Evolutionary conservation across 768 basidiomycete genomes (phyloP).

Genomic region (Xerocomus potaroensis): DNA sequence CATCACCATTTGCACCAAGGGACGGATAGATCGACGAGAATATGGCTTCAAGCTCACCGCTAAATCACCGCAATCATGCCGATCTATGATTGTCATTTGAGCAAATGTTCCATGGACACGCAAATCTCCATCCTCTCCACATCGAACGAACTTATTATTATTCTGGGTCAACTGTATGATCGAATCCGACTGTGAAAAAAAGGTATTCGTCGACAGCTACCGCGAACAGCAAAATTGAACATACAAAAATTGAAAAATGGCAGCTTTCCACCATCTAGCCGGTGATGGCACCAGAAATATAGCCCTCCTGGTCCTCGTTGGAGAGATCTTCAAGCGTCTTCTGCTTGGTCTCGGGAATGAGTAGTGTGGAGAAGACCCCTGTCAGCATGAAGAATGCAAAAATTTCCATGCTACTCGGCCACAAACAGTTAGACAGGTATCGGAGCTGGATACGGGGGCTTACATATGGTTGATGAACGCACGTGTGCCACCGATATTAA

Average conservation of each 20-base stretch:
- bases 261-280: constrained; percentile 6
- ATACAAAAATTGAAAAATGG: background rate
- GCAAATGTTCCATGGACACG: no score
- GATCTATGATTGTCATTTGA: no score
- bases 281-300: constrained; percentile 35
- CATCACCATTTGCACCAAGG: no score
- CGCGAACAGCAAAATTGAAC: background rate
- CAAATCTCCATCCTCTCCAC: no score
- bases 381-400: constrained; percentile 87
- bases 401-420: constrained; percentile 54
- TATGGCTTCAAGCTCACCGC: no score
- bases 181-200: no score
- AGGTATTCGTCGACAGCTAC: no score
- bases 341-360: constrained; percentile 76
- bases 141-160: no score
- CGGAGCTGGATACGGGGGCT: constrained; percentile 22
- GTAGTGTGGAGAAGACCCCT: constrained; percentile 74
- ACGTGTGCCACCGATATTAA: constrained; percentile 64
- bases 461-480: constrained; percentile 66
- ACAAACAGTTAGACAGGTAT: constrained; percentile 3
- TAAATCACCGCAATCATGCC: no score
- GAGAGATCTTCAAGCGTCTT: constrained; percentile 67
- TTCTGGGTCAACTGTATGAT: no score
- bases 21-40: no score
- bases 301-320: constrained; percentile 62